Conservation (phyloP, 192 early-diverging fungal genomes). For the Coemansia sp. region DNA sequence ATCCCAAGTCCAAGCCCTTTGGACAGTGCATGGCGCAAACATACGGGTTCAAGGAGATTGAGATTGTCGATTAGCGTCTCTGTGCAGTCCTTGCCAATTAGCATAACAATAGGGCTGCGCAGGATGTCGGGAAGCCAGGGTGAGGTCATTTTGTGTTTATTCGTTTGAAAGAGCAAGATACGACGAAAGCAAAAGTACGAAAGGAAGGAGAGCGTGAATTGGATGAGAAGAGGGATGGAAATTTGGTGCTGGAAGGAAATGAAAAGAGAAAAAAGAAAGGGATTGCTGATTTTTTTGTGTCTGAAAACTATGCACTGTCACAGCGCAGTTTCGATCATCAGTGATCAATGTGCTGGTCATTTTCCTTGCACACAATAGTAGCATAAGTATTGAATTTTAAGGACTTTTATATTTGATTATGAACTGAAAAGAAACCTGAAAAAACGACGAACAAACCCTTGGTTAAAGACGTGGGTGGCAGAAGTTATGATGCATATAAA, state of each 20-base stretch:
- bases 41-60: conserved; percentile 66
- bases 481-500: neutral
- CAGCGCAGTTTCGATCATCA: too few relatives aligned
- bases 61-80: conserved; percentile 70
- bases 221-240: neutral
- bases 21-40: conserved; percentile 80
- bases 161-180: neutral
- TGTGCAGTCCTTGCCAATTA: conserved; percentile 85
- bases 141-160: conserved; percentile 19
- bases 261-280: neutral
- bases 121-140: conserved; percentile 63
- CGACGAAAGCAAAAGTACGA: too few relatives aligned
- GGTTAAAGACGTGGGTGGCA: neutral
- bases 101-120: conserved; percentile 61
- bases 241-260: neutral
- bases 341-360: too few relatives aligned
- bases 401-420: neutral
- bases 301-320: too few relatives aligned
- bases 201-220: neutral
- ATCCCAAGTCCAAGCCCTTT: conserved; percentile 95
- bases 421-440: neutral
- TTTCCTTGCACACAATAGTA: too few relatives aligned
- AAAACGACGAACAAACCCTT: neutral
- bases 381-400: neutral
- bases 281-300: neutral